These are phyloP conservation scores for Sisymbrium altissimum DNA, from an alignment of 345 rosid genomes.

Conservation along the genomic window DNA sequence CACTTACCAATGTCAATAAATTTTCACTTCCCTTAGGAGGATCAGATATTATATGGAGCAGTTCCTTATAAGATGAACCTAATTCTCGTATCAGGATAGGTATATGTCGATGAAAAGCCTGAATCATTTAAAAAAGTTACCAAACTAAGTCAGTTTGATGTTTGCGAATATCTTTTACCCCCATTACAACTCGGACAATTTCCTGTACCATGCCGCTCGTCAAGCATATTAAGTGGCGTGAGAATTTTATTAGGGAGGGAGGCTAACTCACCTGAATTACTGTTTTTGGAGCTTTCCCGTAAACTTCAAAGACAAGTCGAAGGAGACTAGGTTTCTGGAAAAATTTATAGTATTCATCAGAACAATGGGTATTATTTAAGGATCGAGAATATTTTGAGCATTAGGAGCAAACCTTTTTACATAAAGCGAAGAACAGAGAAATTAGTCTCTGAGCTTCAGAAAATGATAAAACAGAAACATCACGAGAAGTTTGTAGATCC, in stretches of 20 bases:
- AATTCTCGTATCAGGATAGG: conserved; percentile 79
- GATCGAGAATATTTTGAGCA: not conserved
- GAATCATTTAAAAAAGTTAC: conserved; percentile 19
- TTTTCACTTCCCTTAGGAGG: conserved; percentile 99
- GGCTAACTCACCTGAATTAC: conserved; percentile 69
- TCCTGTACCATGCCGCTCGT: not conserved
- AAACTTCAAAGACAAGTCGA: conserved; percentile 69
- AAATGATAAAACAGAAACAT: conserved; percentile 51
- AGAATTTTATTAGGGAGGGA: conserved; percentile 6
- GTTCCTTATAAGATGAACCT: conserved; percentile 75
- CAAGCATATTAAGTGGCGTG: not conserved
- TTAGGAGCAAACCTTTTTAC: conserved; percentile 67
- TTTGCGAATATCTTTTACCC: not conserved
- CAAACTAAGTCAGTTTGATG: conserved; percentile 9
- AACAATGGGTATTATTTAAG: conserved; percentile 1
- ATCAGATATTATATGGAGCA: conserved; percentile 78
- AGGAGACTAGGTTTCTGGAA: conserved; percentile 86
- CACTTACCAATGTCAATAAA: conserved; percentile 76
- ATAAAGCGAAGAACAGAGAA: conserved; percentile 89
- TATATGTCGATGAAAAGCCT: conserved; percentile 95
- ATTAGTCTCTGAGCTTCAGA: conserved; percentile 83
- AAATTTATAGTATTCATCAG: conserved; percentile 30
- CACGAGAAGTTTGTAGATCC: conserved; percentile 41
- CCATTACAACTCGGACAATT: not conserved
- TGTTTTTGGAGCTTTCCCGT: conserved; percentile 69